phyloP scores from a whole-genome alignment of 305 asterid genomes.

The Fraxinus ornus region DNA sequence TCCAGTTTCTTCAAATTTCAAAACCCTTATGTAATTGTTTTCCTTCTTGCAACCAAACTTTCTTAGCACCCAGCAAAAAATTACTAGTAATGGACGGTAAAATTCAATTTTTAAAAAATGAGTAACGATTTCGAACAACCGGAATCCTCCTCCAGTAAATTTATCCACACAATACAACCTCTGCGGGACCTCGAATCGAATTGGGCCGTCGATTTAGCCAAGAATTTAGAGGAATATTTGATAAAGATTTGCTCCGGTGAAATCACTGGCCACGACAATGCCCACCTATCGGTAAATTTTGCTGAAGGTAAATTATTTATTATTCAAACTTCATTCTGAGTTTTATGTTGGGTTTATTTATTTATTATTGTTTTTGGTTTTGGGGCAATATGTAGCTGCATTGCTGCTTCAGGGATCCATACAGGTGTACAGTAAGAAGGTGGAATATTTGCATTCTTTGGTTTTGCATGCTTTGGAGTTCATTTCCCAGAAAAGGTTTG shows the following conservation, averaged over 20 bases:
- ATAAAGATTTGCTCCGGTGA: conserved; percentile 89
- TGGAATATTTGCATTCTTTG: conserved; percentile 84
- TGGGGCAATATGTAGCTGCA: conserved; percentile 68
- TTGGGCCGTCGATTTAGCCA: conserved; percentile 88
- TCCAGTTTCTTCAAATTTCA: not conserved
- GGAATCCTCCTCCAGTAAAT: conserved; percentile 45
- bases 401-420: conserved; percentile 97
- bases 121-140: conserved; percentile 34
- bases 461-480: conserved; percentile 89
- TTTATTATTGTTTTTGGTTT: not conserved
- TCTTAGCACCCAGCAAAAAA: not conserved
- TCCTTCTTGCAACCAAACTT: not conserved
- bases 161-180: conserved; percentile 67
- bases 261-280: conserved; percentile 51
- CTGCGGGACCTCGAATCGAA: conserved; percentile 80
- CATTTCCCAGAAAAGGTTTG: conserved; percentile 82
- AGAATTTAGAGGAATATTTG: conserved; percentile 75
- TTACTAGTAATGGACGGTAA: conserved; percentile 19
- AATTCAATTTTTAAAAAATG: conserved; percentile 28
- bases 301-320: conserved; percentile 67
- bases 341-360: not conserved
- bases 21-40: not conserved
- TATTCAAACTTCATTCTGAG: not conserved
- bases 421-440: conserved; percentile 95
- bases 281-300: conserved; percentile 60